Evolutionary conservation across 164 flowering plant species (phyloP), one percentile per base, ranked within the genome.

Genomic region (Buxus sempervirens): DNA sequence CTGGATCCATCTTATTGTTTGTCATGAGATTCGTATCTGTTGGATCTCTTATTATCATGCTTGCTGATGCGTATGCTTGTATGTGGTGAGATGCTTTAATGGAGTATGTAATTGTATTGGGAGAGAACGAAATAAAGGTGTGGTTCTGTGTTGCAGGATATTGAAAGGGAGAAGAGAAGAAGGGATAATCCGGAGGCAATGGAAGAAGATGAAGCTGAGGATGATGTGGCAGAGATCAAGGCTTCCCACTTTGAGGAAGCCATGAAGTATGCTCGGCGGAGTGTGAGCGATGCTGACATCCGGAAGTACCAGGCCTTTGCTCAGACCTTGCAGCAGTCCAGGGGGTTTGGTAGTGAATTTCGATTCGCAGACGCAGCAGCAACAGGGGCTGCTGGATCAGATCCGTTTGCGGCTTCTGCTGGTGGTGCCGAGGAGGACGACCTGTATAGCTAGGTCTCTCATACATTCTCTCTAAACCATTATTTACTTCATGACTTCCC

Each of bases 271-370:
- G 96, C 96, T 5, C 75, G 96, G 1, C 74, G 92, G 77, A 88
- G 94, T 80, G 96, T 90, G 21, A 88, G 94, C 27, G 92, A 90
- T 79, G 94, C 96, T 2, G 94, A 90, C 63, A 87, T 90, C 48
- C 86, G 93, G 54, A 90, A 90, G 69, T 90, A 90, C 74, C 91
- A 90, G 71, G 85, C 96, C n/a, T 90, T 90, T 63, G 96, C 93
- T 4, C 89, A 84, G 75, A 90, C 91, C 41, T 62, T 90, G 72
- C 96, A 87, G 82, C 93, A 90, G 76, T 88, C 94, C 0, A 79
- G 96, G 74, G 96, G 96, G 18, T 84, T 90, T 62, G 96, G 96
- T 18, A 22, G 79, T 10, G 96, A 90, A 62, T 90, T 90, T 70
- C 78, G 88, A 55, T 90, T 90, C 32, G 21, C 87, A 4, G 86